Conservation (phyloP, 1,139 yeast genomes). For the Yamadazyma epiphylla region DNA sequence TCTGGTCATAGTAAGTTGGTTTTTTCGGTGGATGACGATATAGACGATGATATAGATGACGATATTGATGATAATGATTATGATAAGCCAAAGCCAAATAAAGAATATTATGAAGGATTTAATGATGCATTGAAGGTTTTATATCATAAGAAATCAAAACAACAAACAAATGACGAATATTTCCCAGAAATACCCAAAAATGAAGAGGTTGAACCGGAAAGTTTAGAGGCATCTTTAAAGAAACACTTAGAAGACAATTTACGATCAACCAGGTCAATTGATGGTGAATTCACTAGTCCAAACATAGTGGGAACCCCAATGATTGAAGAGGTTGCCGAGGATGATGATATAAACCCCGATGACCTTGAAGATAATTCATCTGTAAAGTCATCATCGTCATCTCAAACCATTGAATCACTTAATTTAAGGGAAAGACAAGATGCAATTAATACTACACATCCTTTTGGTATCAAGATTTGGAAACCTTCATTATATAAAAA, state of each 20-base stretch:
- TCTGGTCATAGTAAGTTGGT: conserved; percentile 32
- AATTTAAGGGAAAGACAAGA: conserved; percentile 92
- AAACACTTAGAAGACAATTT: conserved; percentile 18
- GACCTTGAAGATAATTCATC: conserved; percentile 25
- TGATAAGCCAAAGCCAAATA: conserved; percentile 26
- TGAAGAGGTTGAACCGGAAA: conserved; percentile 6
- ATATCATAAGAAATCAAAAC: conserved; percentile 19
- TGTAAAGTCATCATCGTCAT: conserved; percentile 36
- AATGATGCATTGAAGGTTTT: conserved; percentile 59
- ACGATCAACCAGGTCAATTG: conserved; percentile 14
- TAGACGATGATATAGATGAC: conserved; percentile 46
- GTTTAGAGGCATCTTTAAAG: conserved; percentile 14
- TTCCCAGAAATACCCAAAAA: conserved; percentile 10
- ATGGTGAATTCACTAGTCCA: conserved; percentile 9
- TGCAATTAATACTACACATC: conserved; percentile 95
- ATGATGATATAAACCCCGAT: conserved; percentile 8
- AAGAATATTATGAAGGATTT: conserved; percentile 69
- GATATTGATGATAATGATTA: conserved; percentile 22
- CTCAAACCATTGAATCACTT: conserved; percentile 68
- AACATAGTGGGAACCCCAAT: conserved; percentile 13
- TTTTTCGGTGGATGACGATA: conserved; percentile 74
- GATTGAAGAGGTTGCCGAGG: conserved; percentile 14
- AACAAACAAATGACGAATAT: conserved; percentile 7
- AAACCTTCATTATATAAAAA: conserved; percentile 95
- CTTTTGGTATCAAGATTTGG: conserved; percentile 98